phyloP scores from a whole-genome alignment of 139 green algal species.

The Tetradesmus lagerheimii region DNA sequence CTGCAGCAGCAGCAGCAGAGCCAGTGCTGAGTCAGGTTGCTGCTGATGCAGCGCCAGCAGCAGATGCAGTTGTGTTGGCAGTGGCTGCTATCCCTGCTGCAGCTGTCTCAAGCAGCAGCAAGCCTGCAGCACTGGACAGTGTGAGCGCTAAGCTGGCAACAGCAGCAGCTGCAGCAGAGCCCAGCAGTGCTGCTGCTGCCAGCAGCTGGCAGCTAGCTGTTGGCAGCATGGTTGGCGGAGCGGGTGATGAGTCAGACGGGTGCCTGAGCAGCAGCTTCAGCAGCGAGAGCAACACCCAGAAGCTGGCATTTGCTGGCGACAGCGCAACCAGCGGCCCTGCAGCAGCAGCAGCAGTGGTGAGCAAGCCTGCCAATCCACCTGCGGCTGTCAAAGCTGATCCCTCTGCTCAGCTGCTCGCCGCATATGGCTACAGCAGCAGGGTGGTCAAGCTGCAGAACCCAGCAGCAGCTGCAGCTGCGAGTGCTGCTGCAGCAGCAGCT shows the following conservation, averaged over 20 bases:
- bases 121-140: not conserved
- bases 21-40: not conserved
- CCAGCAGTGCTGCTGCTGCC: not conserved
- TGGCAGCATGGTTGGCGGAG: not conserved
- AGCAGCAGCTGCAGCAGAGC: not conserved
- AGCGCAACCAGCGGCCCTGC: not conserved
- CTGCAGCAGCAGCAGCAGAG: not conserved
- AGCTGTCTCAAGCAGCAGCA: not conserved
- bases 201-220: not conserved
- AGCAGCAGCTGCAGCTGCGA: too few species aligned
- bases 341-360: not conserved
- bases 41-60: not conserved
- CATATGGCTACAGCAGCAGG: constrained; percentile 17
- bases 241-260: not conserved
- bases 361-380: not conserved
- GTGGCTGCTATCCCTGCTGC: not conserved
- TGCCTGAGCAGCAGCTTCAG: not conserved
- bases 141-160: not conserved
- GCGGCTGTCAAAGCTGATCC: not conserved
- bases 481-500: not conserved
- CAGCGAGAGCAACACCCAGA: not conserved
- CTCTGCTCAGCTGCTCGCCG: not conserved
- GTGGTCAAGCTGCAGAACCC: constrained; percentile 15
- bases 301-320: not conserved
- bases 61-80: not conserved